Evolutionary conservation across 2,329 filamentous ascomycete genomes (phyloP), one percentile per base, ranked within the genome.

Genomic region (Colletotrichum orchidophilum): DNA sequence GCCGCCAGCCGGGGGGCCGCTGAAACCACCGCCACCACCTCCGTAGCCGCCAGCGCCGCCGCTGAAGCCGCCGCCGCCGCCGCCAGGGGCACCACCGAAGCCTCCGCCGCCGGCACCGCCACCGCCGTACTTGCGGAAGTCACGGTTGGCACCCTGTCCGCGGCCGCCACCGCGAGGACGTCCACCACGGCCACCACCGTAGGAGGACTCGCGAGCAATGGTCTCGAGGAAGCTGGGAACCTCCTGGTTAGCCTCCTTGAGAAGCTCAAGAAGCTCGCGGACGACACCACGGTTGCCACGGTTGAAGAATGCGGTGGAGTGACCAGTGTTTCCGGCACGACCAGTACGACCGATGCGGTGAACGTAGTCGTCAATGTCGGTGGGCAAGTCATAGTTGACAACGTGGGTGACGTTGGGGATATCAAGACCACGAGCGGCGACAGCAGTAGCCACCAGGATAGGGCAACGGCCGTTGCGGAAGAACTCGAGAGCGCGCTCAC

Each of bases 261-360:
- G 90, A 31, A 99, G 91, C n/a, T 99, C 96, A 77, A 99, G 90
- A 73, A 99, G 91, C 78, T 98, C 96, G 76, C 96, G 93, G 75
- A 98, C 96, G 76, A 99, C 94, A 85, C 96, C 96, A 78, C 96
- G 94, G 89, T 99, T 99, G 80, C 96, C 96, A 81, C 96, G 96
- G 90, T 99, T 99, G 92, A 99, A 98, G 90, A 99, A 99, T 68
- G 96, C 96, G 77, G 96, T 99, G 6, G 96, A 94, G 76, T 97
- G 92, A 92, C 96, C 96, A 78, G 96, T 98, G 88, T 99, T 99
- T 83, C 96, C 96, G 75, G 96, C 96, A 94, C 96, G 96, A 81
- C 96, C 96, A 75, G 96, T 99, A 96, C 96, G 96, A 92, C 96
- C 96, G 79, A 99, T 99, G 83, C 96, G 94, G 85, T 99, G 96